Percentiles rank a stretch among this genome's conserved stretches.
These are phyloP conservation scores for Candida mesenterica DNA, from an alignment of 1,139 yeast species.

Conservation along the genomic window DNA sequence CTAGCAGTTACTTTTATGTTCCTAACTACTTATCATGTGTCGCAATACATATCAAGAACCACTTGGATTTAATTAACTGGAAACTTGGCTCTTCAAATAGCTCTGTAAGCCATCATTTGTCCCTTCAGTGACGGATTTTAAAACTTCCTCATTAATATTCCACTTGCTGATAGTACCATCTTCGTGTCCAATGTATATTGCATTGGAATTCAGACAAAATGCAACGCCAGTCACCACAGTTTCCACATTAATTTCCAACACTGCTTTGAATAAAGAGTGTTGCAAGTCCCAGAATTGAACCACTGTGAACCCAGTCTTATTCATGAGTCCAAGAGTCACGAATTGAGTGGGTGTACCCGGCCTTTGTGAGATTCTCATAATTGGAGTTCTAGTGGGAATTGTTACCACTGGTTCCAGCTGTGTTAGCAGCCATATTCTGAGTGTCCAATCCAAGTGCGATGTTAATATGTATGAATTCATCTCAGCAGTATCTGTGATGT, in stretches of 20 bases:
- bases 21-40: no score
- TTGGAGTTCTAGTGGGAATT: conserved; percentile 38
- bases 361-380: conserved; percentile 42
- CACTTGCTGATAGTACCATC: conserved; percentile 25
- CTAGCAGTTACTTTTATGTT: no score
- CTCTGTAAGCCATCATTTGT: background rate
- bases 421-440: conserved; percentile 24
- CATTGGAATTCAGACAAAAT: conserved; percentile 24
- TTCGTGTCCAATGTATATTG: conserved; percentile 24
- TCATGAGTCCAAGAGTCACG: conserved; percentile 44
- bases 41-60: no score
- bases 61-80: no score
- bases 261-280: conserved; percentile 37
- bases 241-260: conserved; percentile 21
- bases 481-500: conserved; percentile 10
- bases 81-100: background rate
- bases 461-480: conserved; percentile 17
- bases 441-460: conserved; percentile 32
- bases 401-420: conserved; percentile 17
- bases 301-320: conserved; percentile 21
- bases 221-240: conserved; percentile 16
- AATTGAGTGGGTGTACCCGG: conserved; percentile 46
- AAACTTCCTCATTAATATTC: conserved; percentile 18
- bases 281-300: conserved; percentile 59
- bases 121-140: conserved; percentile 4